A percentile compares a stretch with the other conserved stretches of the same genome.
phyloP scores from a whole-genome alignment of 1,284 basidiomycete genomes.

The Tilletiopsis washingtonensis region DNA sequence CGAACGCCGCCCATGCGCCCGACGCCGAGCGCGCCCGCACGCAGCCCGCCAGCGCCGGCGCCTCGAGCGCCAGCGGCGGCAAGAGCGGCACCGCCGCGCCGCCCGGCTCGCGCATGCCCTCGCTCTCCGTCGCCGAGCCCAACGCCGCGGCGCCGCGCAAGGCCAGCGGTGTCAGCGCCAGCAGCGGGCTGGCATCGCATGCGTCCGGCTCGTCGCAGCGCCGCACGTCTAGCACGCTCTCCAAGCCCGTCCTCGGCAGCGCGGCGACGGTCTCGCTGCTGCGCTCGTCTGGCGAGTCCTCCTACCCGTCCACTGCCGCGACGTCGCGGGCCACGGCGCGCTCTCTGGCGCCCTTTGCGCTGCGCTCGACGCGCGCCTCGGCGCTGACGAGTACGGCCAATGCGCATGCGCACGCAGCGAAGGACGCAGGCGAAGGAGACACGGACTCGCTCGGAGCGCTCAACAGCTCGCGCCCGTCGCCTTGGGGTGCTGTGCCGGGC shows the following conservation, averaged over 20 bases:
- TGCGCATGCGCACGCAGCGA: conserved; percentile 7
- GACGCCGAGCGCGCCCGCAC: too few species aligned
- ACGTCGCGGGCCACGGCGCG: neutral
- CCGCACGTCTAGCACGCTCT: neutral
- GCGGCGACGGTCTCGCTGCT: too few species aligned
- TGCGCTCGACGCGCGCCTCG: neutral
- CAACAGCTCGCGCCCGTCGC: neutral
- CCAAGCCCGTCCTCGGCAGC: neutral
- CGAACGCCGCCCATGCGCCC: neutral
- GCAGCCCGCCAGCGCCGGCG: neutral
- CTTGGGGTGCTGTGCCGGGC: conserved; percentile 33
- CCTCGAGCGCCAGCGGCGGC: neutral
- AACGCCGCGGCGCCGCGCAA: too few species aligned
- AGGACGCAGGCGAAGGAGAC: neutral
- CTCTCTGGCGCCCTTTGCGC: neutral
- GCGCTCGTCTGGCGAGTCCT: too few species aligned
- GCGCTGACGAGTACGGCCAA: neutral
- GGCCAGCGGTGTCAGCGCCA: neutral
- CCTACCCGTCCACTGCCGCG: too few species aligned
- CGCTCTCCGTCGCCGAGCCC: too few species aligned
- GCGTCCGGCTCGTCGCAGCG: neutral
- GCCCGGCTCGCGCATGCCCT: neutral
- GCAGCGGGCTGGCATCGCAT: neutral
- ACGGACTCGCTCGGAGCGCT: neutral
- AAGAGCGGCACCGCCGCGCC: neutral